Evolutionary conservation across 345 rosid genomes (phyloP), one percentile per base, ranked within the genome.

Genomic region (Sonneratia alba): DNA sequence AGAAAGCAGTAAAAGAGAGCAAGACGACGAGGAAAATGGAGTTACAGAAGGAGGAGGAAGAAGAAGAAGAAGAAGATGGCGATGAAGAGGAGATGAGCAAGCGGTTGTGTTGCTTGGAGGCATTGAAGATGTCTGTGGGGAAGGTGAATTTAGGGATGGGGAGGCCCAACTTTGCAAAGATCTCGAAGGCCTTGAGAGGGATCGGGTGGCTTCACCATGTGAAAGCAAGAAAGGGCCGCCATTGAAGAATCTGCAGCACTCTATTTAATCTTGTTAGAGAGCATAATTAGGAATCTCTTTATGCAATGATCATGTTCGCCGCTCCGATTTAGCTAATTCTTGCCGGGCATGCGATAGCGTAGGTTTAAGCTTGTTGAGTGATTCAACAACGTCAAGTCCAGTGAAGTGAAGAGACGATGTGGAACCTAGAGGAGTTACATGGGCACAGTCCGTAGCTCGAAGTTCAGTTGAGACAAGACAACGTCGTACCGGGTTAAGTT

Each of bases 81-180:
- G 96, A 70, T 24, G 87, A 82, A 36, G 92, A 85, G 36, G 69
- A 72, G 64, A 71, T 67, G 21, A 79, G 78, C 32, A 91, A 79
- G 61, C 86, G 83, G 53, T 47, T 87, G 59, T 94, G 98, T 43
- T 91, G 98, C 78, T 84, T 91, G 75, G 96, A 94, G 65, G 97
- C 97, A 9, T 76, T 94, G 63, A 91, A 91, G 75, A 86, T 91
- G 78, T 91, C 98, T 0, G 82, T 96, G 4, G 91, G 95, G 72
- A 94, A 91, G 86, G 90, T 89, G 98, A 87, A 85, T 81, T 38
- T 93, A 77, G 97, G 97, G 66, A 88, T 88, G 88, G 83, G 95
- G n/a, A 91, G 82, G 81, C 96, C 96, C 64, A 91, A 84, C 73
- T 86, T 94, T 66, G 73, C 85, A 5, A 90, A 84, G 83, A 79